Conservation (phyloP, 2,329 filamentous ascomycete genomes). For the Aphanocladium album region DNA sequence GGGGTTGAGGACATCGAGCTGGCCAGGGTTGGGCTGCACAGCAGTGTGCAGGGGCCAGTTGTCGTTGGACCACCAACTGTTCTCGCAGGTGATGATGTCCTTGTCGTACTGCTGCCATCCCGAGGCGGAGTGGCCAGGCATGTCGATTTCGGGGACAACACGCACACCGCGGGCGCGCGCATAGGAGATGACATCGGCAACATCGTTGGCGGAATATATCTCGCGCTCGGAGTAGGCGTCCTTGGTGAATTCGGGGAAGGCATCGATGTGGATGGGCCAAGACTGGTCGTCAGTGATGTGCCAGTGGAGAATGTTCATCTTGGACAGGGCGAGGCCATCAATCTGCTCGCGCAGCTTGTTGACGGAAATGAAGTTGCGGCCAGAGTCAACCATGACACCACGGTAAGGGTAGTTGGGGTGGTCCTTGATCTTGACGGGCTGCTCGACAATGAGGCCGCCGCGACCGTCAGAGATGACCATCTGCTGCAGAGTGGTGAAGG, state of each 20-base stretch:
- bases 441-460: constrained; percentile 43
- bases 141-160: constrained; percentile 57
- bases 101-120: constrained; percentile 54
- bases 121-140: constrained; percentile 53
- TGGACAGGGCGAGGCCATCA: constrained; percentile 49
- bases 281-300: constrained; percentile 52
- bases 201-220: constrained; percentile 37
- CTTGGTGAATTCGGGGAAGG: constrained; percentile 47
- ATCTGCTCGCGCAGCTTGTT: constrained; percentile 50
- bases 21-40: constrained; percentile 51
- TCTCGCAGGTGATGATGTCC: constrained; percentile 48
- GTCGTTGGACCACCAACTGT: constrained; percentile 59
- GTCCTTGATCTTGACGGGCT: constrained; percentile 47
- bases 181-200: constrained; percentile 42
- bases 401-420: constrained; percentile 48
- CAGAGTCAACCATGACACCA: constrained; percentile 51
- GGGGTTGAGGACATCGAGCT: constrained; percentile 51
- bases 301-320: constrained; percentile 55
- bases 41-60: constrained; percentile 47
- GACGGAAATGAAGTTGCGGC: constrained; percentile 48
- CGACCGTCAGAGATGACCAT: constrained; percentile 44
- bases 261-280: constrained; percentile 46
- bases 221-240: constrained; percentile 49
- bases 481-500: constrained; percentile 53
- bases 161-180: constrained; percentile 52